Conservation (phyloP, 2,329 filamentous ascomycete species). For the Monilinia aucupariae region DNA sequence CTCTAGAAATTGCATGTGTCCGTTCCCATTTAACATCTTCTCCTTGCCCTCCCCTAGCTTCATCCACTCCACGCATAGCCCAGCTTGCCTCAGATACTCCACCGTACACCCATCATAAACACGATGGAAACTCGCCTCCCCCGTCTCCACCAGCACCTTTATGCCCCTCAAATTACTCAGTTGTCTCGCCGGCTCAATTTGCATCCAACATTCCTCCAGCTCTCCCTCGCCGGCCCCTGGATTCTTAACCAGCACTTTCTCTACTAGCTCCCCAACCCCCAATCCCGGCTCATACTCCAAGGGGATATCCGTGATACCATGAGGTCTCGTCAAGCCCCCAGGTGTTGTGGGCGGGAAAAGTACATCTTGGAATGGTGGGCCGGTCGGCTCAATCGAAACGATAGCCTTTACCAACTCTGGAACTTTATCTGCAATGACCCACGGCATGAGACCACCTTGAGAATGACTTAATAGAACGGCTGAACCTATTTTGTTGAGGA, state of each 20-base stretch:
- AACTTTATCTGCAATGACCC: constrained; percentile 40
- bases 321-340: constrained; percentile 36
- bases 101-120: constrained; percentile 43
- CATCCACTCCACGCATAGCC: constrained; percentile 36
- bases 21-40: constrained; percentile 40
- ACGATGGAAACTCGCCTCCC: constrained; percentile 42
- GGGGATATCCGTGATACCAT: constrained; percentile 45
- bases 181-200: constrained; percentile 36
- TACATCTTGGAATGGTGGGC: constrained; percentile 44
- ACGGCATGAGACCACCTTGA: constrained; percentile 41
- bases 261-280: background rate
- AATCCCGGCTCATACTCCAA: constrained; percentile 38
- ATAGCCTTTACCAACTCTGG: constrained; percentile 41
- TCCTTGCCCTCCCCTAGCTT: constrained; percentile 35
- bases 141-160: constrained; percentile 40
- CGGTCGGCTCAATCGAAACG: constrained; percentile 43
- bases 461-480: constrained; percentile 37
- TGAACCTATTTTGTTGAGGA: constrained; percentile 26
- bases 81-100: constrained; percentile 41
- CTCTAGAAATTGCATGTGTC: constrained; percentile 46
- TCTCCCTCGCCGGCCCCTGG: background rate
- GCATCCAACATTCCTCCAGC: constrained; percentile 31
- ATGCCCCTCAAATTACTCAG: constrained; percentile 37
- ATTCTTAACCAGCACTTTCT: background rate
- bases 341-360: background rate